A percentile compares a stretch with the other conserved stretches of the same genome.
Evolutionary conservation across 78 protist species (phyloP).

Genomic region (Polysphondylium violaceum): DNA sequence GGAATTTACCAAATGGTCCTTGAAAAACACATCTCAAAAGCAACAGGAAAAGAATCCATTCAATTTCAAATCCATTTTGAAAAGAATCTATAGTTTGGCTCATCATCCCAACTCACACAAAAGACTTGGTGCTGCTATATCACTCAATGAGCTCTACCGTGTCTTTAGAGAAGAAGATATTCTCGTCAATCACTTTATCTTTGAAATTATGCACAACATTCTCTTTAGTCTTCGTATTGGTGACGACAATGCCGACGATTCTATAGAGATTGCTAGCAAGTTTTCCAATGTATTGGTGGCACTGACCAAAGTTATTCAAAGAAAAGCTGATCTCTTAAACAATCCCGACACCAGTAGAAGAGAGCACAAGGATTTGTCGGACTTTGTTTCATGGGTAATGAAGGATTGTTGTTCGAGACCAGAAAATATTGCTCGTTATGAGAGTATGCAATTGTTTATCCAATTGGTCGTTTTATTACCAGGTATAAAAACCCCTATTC

Average conservation of each 20-base stretch:
- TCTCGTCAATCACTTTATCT: conserved; percentile 49
- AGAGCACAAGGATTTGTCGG: conserved; percentile 54
- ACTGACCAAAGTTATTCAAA: conserved; percentile 38
- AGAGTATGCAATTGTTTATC: conserved; percentile 20
- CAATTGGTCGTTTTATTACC: conserved; percentile 44
- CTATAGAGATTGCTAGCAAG: conserved; percentile 45
- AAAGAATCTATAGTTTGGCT: conserved; percentile 73
- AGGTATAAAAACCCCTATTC: conserved; percentile 15
- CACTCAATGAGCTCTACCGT: conserved; percentile 43
- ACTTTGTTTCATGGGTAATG: conserved; percentile 65
- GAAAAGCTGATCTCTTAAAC: conserved; percentile 13
- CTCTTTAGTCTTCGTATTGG: conserved; percentile 34
- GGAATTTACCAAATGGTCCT: conserved; percentile 83
- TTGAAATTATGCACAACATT: conserved; percentile 55
- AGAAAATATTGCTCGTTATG: conserved; percentile 29
- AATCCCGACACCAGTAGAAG: conserved; percentile 24
- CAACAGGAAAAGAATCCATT: conserved; percentile 22
- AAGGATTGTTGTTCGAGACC: conserved; percentile 12
- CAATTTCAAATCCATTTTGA: conserved; percentile 71
- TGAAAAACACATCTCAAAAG: conserved; percentile 33
- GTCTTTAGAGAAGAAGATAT: conserved; percentile 54
- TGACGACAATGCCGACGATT: conserved; percentile 4
- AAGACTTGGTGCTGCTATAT: conserved; percentile 83
- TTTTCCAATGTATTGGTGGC: conserved; percentile 24
- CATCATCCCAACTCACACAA: conserved; percentile 74